Evolutionary conservation across 2,329 filamentous ascomycete genomes (phyloP), one percentile per base, ranked within the genome.

Genomic region (Aspergillus eucalypticola): DNA sequence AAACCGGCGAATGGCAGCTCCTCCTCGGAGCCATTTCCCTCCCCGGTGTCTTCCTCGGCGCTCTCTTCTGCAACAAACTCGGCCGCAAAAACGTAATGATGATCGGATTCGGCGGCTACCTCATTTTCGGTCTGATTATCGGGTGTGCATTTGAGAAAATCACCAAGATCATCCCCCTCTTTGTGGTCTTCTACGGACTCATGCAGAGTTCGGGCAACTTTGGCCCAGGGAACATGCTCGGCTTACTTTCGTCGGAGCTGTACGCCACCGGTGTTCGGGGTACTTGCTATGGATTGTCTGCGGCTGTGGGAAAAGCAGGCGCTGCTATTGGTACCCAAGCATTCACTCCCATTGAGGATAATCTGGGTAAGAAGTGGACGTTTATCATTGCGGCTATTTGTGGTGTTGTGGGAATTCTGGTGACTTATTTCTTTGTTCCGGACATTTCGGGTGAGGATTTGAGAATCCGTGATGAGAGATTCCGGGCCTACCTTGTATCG

Each of bases 81-180:
- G 53, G 53, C 6, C 53, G 39, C 39, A 55, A 55, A 13, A 55
- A 55, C 39, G 17, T 55, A 6, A 55, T 55, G 53, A 55, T 55
- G 53, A 29, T 55, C 25, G 53, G 53, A 1, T 55, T 55, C 39
- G 41, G 39, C 17, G 53, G 53, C 17, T 55, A 55, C 17, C 53
- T 55, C 15, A 44, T 55, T 8, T 55, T 55, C 41, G 53, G 53
- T 2, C 25, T 55, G 6, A 55, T 55, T 17, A 55, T 55, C 11
- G 53, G 53, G 11, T 55, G 53, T n/a, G 53, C 53, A 1, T 55
- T 46, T 10, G 53, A 55, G 11, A 44, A 35, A 21, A 55, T 55
- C 41, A 55, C 41, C 53, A 55, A 46, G 39, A 55, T 55, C n/a
- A 55, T 55, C 13, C 53, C 53, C 2, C 39, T 55, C 1, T 55